Percentiles rank a stretch among this genome's conserved stretches.
These are phyloP conservation scores for Manihot esculenta DNA, from an alignment of 441 rosid species.

Conservation along the genomic window DNA sequence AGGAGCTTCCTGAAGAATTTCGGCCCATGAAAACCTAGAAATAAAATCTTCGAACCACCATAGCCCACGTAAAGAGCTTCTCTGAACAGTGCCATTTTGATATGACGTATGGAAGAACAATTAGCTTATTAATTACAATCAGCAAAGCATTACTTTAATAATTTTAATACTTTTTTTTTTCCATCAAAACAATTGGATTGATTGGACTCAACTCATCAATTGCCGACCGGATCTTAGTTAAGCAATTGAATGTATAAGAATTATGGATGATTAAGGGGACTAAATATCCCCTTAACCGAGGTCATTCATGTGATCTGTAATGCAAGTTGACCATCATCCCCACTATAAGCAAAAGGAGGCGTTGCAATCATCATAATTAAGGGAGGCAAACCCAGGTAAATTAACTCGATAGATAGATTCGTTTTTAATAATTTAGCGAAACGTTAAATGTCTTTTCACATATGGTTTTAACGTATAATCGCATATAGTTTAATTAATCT, in stretches of 20 bases:
- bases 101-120: conserved; percentile 13
- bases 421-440: not conserved
- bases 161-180: no score
- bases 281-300: conserved; percentile 25
- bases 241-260: conserved; percentile 1
- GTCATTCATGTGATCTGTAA: conserved; percentile 37
- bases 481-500: no score
- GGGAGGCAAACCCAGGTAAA: conserved; percentile 25
- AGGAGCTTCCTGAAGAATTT: no score
- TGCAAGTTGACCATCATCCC: conserved; percentile 41
- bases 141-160: not conserved
- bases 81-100: no score
- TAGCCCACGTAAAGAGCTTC: no score
- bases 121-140: conserved; percentile 14
- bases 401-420: not conserved
- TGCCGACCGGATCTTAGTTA: conserved; percentile 20
- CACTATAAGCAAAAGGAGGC: conserved; percentile 27
- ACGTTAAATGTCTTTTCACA: no score
- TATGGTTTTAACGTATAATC: no score
- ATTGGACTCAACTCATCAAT: conserved; percentile 23
- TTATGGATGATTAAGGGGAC: conserved; percentile 25
- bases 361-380: conserved; percentile 23
- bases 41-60: no score
- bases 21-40: no score
- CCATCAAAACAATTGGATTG: not conserved